Evolutionary conservation across 345 rosid species (phyloP), one percentile per base, ranked within the genome.

Genomic region (Aurinia saxatilis): DNA sequence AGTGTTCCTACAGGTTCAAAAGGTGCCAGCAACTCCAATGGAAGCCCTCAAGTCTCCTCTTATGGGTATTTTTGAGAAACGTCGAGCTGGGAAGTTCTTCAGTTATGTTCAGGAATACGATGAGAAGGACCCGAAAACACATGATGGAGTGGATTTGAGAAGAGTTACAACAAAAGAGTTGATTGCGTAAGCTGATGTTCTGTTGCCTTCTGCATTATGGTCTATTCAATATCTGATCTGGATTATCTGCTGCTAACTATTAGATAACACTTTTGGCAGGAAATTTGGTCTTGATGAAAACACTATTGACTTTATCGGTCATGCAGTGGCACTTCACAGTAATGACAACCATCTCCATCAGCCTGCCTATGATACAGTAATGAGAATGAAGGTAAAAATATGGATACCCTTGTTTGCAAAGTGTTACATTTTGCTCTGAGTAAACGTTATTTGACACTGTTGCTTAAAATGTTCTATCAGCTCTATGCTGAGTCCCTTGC

Each of bases 1-100:
- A 36, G 35, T 59, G 2, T n/a, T 23, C 60, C 8, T 52, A 57
- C 73, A 93, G 99, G 92, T 90, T 48, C 92, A 93, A 73, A 93
- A 90, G 69, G 99, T 93, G 69, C 99, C 99, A 15, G 88, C 97
- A 57, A 93, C 84, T 73, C 97, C 86, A 62, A 78, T 87, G 87
- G 99, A 93, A 67, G 97, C 99, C 0, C 82, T 93, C 34, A 88
- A 84, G 72, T 90, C 99, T 72, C 89, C 99, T 48, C 84, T 93
- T 33, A 93, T 90, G 99, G 99, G 99, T 65, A 70, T 93, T 63
- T 93, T 93, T 75, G 99, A 93, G 69, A 93, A 93, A 77, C 95
- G 92, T n/a, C 89, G 96, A 19, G 93, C 96, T 48, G 85, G 95
- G 31, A 93, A 93, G 74, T 88, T 90, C 74, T 82, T 93, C 78